phyloP scores from a whole-genome alignment of 345 rosid genomes.

The Mangifera indica region DNA sequence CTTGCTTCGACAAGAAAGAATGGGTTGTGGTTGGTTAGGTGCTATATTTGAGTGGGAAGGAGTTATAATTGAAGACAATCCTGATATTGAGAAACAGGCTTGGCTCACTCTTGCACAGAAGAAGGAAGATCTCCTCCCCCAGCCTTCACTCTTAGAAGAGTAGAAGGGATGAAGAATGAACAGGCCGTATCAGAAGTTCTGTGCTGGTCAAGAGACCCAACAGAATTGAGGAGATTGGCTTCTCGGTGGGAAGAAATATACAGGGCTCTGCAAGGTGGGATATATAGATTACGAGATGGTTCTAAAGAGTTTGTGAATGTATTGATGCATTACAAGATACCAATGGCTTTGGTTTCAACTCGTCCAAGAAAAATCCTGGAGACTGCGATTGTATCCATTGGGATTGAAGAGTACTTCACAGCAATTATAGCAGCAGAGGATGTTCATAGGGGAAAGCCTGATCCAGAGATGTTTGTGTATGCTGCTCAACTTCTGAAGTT shows the following conservation, averaged over 20 bases:
- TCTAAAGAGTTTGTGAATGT: conserved; percentile 86
- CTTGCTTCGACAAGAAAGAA: conserved; percentile 80
- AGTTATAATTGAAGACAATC: conserved; percentile 72
- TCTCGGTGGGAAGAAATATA: conserved; percentile 79
- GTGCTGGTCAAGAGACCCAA: conserved; percentile 93
- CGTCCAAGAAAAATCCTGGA: conserved; percentile 72
- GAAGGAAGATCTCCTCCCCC: conserved; percentile 91
- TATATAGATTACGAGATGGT: conserved; percentile 67
- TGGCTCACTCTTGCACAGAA: conserved; percentile 87
- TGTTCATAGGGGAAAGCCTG: conserved; percentile 88
- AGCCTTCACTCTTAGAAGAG: conserved; percentile 56
- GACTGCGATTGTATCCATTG: conserved; percentile 64
- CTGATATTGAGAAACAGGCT: conserved; percentile 76
- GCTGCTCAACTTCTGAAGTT: conserved; percentile 87
- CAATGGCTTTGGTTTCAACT: conserved; percentile 93
- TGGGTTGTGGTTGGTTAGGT: conserved; percentile 99
- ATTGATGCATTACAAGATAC: conserved; percentile 80
- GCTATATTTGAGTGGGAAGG: conserved; percentile 99
- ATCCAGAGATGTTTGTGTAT: conserved; percentile 85
- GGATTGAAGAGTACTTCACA: conserved; percentile 63
- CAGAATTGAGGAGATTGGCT: conserved; percentile 72
- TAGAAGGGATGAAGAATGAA: conserved; percentile 95
- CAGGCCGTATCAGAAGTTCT: conserved; percentile 95
- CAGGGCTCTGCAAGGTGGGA: conserved; percentile 77
- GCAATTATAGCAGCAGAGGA: conserved; percentile 88